phyloP scores from a whole-genome alignment of 2,329 filamentous ascomycete species.

The Acrocalymma vagum region DNA sequence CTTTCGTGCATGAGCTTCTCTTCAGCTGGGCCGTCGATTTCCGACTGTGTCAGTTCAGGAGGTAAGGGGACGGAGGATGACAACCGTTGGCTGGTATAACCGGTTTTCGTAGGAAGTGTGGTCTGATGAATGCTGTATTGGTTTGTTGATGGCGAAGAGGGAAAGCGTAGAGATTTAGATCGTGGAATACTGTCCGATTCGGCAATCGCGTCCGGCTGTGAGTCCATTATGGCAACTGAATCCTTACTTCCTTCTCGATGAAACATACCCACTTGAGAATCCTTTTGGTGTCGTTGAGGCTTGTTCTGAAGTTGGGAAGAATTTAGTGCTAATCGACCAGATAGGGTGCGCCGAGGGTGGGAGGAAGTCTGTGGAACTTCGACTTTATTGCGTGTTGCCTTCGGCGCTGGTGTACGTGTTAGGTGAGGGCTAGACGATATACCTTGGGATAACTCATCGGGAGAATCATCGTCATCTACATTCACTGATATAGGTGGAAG shows the following conservation, averaged over 20 bases:
- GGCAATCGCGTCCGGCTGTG: constrained; percentile 48
- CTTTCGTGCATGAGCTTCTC: constrained; percentile 20
- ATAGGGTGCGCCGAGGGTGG: constrained; percentile 37
- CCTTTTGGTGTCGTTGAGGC: too few relatives aligned
- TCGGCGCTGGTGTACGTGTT: constrained; percentile 18
- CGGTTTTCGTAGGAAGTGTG: constrained; percentile 36
- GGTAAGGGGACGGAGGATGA: constrained; percentile 43
- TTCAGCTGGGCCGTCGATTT: constrained; percentile 8
- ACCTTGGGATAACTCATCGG: constrained; percentile 43
- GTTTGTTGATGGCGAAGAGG: constrained; percentile 46
- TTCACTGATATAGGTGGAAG: constrained; percentile 21
- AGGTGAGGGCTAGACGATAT: constrained; percentile 20
- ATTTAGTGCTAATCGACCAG: constrained; percentile 23
- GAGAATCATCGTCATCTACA: constrained; percentile 26
- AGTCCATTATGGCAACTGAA: constrained; percentile 54
- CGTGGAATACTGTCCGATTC: constrained; percentile 33
- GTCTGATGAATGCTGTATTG: constrained; percentile 48
- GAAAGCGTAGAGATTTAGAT: constrained; percentile 39
- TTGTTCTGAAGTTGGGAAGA: constrained; percentile 30
- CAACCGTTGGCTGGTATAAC: constrained; percentile 39
- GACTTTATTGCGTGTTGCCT: constrained; percentile 30
- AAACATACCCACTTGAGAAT: too few relatives aligned
- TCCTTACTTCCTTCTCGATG: constrained; percentile 41
- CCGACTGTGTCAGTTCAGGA: constrained; percentile 33
- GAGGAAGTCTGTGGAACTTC: constrained; percentile 50